A percentile compares a stretch with the other conserved stretches of the same genome.
phyloP scores from a whole-genome alignment of 345 rosid genomes.

The Litchi chinensis region DNA sequence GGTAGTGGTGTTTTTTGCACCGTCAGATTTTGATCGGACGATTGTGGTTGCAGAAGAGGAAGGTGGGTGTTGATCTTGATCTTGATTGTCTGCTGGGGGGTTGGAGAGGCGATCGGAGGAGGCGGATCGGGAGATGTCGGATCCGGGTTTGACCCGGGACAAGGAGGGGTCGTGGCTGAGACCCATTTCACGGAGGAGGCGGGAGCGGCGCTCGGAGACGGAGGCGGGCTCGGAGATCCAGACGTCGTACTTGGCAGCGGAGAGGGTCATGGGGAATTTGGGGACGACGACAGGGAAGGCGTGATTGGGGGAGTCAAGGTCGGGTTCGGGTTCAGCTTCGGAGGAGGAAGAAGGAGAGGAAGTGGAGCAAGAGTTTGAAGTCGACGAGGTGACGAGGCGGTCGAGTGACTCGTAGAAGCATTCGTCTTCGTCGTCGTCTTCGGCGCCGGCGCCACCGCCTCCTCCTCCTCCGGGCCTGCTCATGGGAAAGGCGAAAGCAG shows the following conservation, averaged over 20 bases:
- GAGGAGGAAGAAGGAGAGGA: conserved; percentile 67
- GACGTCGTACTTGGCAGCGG: conserved; percentile 50
- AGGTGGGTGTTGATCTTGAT: too few species aligned
- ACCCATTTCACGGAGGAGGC: conserved; percentile 65
- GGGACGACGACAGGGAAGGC: conserved; percentile 35
- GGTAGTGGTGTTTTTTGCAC: conserved; percentile 18
- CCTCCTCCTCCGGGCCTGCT: conserved; percentile 28
- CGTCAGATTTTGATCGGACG: conserved; percentile 59
- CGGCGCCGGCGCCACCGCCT: conserved; percentile 45
- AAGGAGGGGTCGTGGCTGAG: conserved; percentile 51
- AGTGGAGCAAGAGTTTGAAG: conserved; percentile 69
- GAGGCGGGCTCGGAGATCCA: conserved; percentile 86
- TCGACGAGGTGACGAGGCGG: conserved; percentile 60
- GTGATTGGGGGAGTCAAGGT: conserved; percentile 34
- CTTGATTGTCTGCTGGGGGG: too few species aligned
- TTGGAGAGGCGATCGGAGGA: too few species aligned
- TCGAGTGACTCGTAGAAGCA: conserved; percentile 81
- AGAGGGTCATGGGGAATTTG: conserved; percentile 42
- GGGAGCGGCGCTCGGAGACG: conserved; percentile 71
- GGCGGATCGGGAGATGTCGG: conserved; percentile 9
- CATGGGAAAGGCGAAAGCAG: conserved; percentile 25
- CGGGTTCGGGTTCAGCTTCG: conserved; percentile 42
- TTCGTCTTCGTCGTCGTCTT: conserved; percentile 54
- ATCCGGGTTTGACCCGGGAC: conserved; percentile 48
- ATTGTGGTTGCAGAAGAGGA: conserved; percentile 12